These are phyloP conservation scores for Purpureocillium lavendulum DNA, from an alignment of 2,329 filamentous ascomycete genomes.

Conservation along the genomic window DNA sequence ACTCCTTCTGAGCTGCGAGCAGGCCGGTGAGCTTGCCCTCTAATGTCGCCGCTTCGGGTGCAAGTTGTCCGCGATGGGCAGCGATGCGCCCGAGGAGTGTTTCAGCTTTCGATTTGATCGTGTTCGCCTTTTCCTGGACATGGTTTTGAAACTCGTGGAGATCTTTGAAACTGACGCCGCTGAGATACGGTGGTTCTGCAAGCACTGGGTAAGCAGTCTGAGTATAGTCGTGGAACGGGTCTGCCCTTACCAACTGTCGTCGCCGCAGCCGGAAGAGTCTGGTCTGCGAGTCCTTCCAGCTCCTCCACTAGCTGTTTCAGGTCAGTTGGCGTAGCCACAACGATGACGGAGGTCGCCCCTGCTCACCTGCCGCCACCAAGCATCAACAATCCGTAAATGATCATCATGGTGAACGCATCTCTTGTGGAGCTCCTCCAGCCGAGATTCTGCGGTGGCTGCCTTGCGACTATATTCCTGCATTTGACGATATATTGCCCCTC, in stretches of 20 bases:
- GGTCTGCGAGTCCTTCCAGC: constrained; percentile 49
- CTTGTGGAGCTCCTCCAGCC: constrained; percentile 73
- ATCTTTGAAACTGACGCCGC: constrained; percentile 53
- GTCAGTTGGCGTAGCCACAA: constrained; percentile 1
- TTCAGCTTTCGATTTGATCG: constrained; percentile 68
- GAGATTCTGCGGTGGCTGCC: constrained; percentile 70
- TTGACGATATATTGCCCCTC: constrained; percentile 93
- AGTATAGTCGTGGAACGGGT: not conserved
- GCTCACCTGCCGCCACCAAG: constrained; percentile 88
- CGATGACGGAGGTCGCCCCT: not conserved
- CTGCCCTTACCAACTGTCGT: constrained; percentile 15
- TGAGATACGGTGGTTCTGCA: constrained; percentile 47
- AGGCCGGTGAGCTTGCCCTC: constrained; percentile 69
- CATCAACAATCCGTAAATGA: constrained; percentile 81
- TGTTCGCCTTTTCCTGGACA: constrained; percentile 64
- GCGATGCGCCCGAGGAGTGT: constrained; percentile 54
- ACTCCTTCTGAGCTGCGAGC: constrained; percentile 74
- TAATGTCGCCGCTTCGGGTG: constrained; percentile 62
- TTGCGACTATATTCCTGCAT: constrained; percentile 98
- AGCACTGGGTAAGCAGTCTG: constrained; percentile 13
- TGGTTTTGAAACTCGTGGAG: constrained; percentile 72
- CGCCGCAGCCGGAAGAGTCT: constrained; percentile 25
- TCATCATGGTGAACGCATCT: constrained; percentile 80
- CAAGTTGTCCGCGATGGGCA: constrained; percentile 41
- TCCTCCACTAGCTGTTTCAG: constrained; percentile 50